Evolutionary conservation across 2,329 filamentous ascomycete species (phyloP).

Genomic region (Ophiostoma tasmaniense): DNA sequence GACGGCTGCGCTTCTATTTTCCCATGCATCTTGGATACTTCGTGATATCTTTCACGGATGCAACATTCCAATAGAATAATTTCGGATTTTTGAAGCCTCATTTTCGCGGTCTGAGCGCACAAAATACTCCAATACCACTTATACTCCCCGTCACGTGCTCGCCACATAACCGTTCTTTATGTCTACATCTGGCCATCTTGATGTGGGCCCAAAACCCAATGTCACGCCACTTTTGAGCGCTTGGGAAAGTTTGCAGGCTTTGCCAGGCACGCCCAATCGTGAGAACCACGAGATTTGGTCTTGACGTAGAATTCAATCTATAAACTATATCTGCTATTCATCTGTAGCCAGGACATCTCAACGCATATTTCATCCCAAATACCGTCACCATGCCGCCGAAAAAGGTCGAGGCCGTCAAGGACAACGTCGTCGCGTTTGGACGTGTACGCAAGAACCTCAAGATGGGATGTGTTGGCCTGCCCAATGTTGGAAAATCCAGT

Average conservation of each 20-base stretch:
- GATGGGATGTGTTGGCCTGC: slow-evolving; percentile 39
- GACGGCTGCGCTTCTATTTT: too few species aligned
- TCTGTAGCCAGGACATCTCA: neutral
- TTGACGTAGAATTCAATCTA: neutral
- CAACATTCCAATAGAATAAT: too few species aligned
- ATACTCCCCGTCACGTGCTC: neutral
- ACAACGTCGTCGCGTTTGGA: slow-evolving; percentile 39
- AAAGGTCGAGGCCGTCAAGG: slow-evolving; percentile 32
- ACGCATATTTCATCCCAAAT: neutral
- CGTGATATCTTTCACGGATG: too few species aligned
- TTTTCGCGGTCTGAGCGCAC: too few species aligned
- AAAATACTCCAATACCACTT: neutral
- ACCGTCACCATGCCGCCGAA: slow-evolving; percentile 33
- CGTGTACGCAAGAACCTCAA: slow-evolving; percentile 38
- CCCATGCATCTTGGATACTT: too few species aligned
- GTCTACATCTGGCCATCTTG: neutral
- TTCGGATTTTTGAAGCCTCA: too few species aligned
- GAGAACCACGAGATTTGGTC: neutral
- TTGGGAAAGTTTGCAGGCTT: neutral
- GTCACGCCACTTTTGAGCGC: slow-evolving; percentile 1
- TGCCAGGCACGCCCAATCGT: neutral
- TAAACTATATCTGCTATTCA: neutral
- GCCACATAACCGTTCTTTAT: neutral
- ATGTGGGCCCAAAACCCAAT: neutral
- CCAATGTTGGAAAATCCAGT: slow-evolving; percentile 39